Evolutionary conservation across 495 filamentous ascomycete genomes (phyloP), one percentile per base, ranked within the genome.

Genomic region (Hypoxylon trugodes): DNA sequence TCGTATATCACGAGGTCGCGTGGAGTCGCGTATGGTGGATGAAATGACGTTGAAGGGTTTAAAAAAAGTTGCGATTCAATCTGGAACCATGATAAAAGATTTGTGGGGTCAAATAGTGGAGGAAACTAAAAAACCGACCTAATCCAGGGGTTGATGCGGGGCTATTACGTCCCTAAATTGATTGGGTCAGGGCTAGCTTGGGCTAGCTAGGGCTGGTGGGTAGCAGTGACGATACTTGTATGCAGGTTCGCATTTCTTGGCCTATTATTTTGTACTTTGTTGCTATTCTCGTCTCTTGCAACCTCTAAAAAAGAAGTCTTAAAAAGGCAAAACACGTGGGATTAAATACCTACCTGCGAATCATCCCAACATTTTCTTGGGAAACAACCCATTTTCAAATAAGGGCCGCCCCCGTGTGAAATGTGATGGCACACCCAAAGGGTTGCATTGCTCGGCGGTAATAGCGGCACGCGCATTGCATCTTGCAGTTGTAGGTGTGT

Each of bases 391-490:
- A 5, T 55, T 45, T 56, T 62, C 42, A 32, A 53, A 22, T 49
- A 37, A 37, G 43, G 46, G 26, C 25, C 36, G 6, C 19, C 13
- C 24, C 60, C 51, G 51, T n/a, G 25, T 55, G 46, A 59, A 33
- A 40, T 25, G 46, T 26, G 45, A 57, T 61, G 57, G 50, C 41
- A 53, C 37, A 40, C 33, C 30, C n/a, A 40, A 46, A 47, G 63
- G 64, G 64, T 67, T 61, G 50, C 64, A 67, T 67, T 45, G 40
- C 58, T 67, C 47, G 52, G 57, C 64, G 64, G 64, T 35, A 67
- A 66, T 48, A 46, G 51, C 43, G 26, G 30, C 51, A 24, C 37
- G 45, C 51, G 32, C 45, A 67, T 53, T n/a, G 58, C 52, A 43
- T 45, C 57, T 46, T 38, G 37, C 42, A 33, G 25, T 50, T 59